Evolutionary conservation across 2,329 filamentous ascomycete species (phyloP).

Genomic region (Raffaelea albimanens): DNA sequence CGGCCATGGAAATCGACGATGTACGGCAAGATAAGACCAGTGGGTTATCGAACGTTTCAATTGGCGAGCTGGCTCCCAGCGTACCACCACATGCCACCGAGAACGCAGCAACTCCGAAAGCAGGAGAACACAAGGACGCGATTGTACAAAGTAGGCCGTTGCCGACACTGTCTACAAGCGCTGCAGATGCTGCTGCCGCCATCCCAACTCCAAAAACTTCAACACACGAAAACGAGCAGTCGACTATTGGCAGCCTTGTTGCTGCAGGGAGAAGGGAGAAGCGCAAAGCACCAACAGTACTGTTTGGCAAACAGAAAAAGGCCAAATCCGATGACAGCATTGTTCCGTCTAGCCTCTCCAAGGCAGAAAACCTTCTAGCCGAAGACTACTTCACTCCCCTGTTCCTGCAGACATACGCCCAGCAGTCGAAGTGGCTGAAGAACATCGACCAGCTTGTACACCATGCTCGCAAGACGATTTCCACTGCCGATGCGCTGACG

Average conservation of each 20-base stretch:
- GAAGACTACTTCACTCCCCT: slow-evolving; percentile 58
- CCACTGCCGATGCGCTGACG: slow-evolving; percentile 74
- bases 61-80: no score
- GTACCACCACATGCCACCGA: background rate
- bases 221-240: slow-evolving; percentile 7
- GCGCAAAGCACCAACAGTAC: slow-evolving; percentile 11
- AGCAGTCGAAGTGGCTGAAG: slow-evolving; percentile 50
- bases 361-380: slow-evolving; percentile 33
- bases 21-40: no score
- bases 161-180: background rate
- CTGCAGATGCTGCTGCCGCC: slow-evolving; percentile 1
- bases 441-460: slow-evolving; percentile 63
- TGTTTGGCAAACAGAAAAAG: slow-evolving; percentile 37
- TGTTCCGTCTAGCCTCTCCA: slow-evolving; percentile 41
- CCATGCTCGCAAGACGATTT: slow-evolving; percentile 81
- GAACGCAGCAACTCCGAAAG: background rate
- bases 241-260: slow-evolving; percentile 5
- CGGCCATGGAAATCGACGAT: no score
- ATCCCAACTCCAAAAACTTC: slow-evolving; percentile 11
- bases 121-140: background rate
- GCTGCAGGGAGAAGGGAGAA: slow-evolving; percentile 5
- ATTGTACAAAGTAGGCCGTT: background rate
- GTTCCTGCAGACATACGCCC: slow-evolving; percentile 49
- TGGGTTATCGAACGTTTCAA: no score
- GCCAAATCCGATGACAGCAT: background rate